A percentile compares a stretch with the other conserved stretches of the same genome.
phyloP scores from a whole-genome alignment of 306 rosid species.

The Cucurbita moschata region DNA sequence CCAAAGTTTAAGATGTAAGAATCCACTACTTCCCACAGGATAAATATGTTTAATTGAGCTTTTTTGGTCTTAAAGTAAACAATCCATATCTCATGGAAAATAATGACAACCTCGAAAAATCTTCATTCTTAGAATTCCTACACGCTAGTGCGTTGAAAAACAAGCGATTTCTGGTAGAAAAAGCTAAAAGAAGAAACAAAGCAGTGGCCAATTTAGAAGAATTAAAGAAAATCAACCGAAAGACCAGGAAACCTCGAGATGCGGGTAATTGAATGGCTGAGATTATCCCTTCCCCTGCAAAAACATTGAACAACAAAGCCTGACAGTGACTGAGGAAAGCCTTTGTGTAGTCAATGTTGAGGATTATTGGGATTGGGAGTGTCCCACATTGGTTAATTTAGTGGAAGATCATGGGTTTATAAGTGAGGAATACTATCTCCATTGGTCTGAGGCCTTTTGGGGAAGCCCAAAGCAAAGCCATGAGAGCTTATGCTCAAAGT shows the following conservation, averaged over 20 bases:
- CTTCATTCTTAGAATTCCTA: background rate
- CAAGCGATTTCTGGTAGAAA: background rate
- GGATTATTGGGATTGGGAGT: too few relatives aligned
- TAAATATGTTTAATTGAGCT: background rate
- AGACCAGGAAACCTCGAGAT: constrained; percentile 60
- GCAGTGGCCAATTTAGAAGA: background rate
- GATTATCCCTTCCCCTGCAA: constrained; percentile 24
- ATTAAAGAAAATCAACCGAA: constrained; percentile 11
- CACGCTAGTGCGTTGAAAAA: constrained; percentile 4
- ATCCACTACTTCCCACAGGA: background rate
- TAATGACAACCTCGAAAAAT: constrained; percentile 8
- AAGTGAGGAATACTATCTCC: too few relatives aligned
- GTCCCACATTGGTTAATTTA: too few relatives aligned
- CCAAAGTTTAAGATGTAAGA: constrained; percentile 13
- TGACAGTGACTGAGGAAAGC: background rate
- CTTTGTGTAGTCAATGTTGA: background rate
- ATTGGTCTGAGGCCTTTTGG: too few relatives aligned
- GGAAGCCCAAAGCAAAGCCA: too few relatives aligned
- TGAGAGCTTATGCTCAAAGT: too few relatives aligned
- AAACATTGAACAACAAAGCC: background rate
- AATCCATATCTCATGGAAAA: background rate
- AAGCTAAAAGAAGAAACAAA: constrained; percentile 1
- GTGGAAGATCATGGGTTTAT: too few relatives aligned
- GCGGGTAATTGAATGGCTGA: constrained; percentile 32
- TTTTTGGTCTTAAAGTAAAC: background rate